Conservation (phyloP, 208 protist species). For the Trypanosomatidae sp. region DNA sequence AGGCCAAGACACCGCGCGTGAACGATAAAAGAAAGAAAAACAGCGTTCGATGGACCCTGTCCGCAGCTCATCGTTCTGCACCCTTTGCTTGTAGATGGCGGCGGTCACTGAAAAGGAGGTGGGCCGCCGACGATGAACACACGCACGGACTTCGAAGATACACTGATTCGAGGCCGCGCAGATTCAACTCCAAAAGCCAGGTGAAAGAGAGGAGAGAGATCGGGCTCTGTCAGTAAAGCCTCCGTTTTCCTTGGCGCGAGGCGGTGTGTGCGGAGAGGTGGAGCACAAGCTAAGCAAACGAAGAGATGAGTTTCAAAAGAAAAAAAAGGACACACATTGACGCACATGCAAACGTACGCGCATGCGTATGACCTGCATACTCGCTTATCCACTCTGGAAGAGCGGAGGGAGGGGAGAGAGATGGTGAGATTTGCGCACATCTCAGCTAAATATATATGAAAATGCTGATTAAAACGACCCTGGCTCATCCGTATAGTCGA, state of each 20-base stretch:
- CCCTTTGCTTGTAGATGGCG: background rate
- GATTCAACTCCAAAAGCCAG: background rate
- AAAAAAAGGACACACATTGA: background rate
- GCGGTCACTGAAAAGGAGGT: background rate
- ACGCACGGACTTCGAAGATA: background rate
- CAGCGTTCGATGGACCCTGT: background rate
- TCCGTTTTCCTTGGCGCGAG: background rate
- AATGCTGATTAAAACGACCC: background rate
- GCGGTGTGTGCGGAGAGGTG: background rate
- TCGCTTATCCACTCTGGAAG: background rate
- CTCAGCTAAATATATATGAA: background rate
- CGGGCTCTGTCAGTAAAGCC: background rate
- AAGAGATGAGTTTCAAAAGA: background rate
- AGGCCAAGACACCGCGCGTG: background rate
- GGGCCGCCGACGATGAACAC: background rate
- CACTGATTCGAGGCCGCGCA: background rate
- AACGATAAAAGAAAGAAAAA: conserved; percentile 5
- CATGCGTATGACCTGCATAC: background rate
- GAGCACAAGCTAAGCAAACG: background rate
- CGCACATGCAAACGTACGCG: background rate
- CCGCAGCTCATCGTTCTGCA: background rate
- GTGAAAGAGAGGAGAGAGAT: background rate
- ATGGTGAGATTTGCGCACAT: background rate
- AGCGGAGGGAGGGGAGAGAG: no score
- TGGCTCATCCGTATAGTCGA: conserved; percentile 13